Evolutionary conservation across 495 filamentous ascomycete species (phyloP).

Genomic region (Neurospora intermedia): DNA sequence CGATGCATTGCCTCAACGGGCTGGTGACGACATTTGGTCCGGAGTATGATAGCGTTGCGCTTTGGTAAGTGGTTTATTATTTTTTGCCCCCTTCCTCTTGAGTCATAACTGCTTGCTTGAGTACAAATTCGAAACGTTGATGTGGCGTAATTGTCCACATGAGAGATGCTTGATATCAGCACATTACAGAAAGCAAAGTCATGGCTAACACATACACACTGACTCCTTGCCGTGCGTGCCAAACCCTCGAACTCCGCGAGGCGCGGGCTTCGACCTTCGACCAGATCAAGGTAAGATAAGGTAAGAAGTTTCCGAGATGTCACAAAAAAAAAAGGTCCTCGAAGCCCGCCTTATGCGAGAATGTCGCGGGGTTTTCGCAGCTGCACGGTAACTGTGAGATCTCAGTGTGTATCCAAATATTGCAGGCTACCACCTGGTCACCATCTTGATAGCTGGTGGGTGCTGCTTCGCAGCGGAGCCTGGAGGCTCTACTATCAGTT

Average conservation of each 20-base stretch:
- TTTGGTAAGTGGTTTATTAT: slow-evolving; percentile 50
- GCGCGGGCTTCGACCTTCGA: background rate
- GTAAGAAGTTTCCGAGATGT: background rate
- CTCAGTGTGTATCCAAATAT: background rate
- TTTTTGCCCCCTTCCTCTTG: background rate
- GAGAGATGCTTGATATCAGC: background rate
- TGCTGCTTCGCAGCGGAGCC: slow-evolving; percentile 59
- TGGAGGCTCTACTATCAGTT: slow-evolving; percentile 64
- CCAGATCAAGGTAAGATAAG: background rate
- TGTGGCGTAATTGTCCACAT: no score
- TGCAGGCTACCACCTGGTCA: slow-evolving; percentile 65
- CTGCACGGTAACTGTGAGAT: background rate
- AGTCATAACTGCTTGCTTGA: background rate
- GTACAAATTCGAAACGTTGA: no score
- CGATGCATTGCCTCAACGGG: slow-evolving; percentile 60
- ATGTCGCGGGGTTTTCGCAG: background rate
- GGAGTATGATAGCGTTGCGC: slow-evolving; percentile 62
- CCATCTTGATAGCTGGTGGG: slow-evolving; percentile 60
- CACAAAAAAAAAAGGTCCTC: background rate
- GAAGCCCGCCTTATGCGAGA: background rate
- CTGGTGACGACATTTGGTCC: slow-evolving; percentile 60
- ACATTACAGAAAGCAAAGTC: background rate
- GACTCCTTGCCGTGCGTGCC: background rate
- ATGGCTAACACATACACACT: background rate
- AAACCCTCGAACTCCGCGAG: background rate